Percentiles rank a stretch among this genome's conserved stretches.
phyloP scores from a whole-genome alignment of 164 flowering plant genomes.

The Tetrastigma voinierianum region DNA sequence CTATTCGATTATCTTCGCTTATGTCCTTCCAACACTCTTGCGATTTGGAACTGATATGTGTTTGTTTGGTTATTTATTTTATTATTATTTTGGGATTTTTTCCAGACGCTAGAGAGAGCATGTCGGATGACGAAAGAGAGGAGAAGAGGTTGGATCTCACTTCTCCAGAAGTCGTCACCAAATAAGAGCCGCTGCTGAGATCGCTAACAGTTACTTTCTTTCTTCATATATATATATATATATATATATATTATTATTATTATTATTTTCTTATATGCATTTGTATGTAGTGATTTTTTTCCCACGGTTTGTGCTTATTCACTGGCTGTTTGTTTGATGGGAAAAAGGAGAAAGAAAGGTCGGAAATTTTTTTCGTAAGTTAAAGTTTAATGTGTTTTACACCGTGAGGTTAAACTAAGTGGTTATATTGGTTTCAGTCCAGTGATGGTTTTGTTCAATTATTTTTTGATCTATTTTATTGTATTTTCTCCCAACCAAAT shows the following conservation, averaged over 20 bases:
- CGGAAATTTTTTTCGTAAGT: too few species aligned
- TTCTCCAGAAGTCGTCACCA: slow-evolving; percentile 86
- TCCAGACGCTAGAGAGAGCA: slow-evolving; percentile 17
- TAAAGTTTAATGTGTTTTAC: too few species aligned
- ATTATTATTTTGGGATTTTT: neutral
- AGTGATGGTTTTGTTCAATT: too few species aligned
- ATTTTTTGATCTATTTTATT: too few species aligned
- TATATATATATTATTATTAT: too few species aligned
- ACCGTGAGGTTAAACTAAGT: too few species aligned
- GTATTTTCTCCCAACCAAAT: too few species aligned
- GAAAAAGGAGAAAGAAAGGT: neutral
- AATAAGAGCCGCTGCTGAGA: slow-evolving; percentile 88
- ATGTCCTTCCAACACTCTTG: neutral
- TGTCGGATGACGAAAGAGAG: slow-evolving; percentile 91
- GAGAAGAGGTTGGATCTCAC: slow-evolving; percentile 94
- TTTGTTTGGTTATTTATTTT: too few species aligned
- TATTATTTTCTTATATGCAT: too few species aligned
- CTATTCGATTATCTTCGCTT: neutral
- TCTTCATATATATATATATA: neutral
- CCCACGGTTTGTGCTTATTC: neutral
- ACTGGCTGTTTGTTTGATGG: neutral
- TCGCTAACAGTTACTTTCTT: slow-evolving; percentile 56
- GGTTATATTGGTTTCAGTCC: too few species aligned
- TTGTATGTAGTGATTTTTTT: too few species aligned
- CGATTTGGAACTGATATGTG: neutral